phyloP scores from a whole-genome alignment of 2,329 filamentous ascomycete species.

The Lecanicillium sp. region DNA sequence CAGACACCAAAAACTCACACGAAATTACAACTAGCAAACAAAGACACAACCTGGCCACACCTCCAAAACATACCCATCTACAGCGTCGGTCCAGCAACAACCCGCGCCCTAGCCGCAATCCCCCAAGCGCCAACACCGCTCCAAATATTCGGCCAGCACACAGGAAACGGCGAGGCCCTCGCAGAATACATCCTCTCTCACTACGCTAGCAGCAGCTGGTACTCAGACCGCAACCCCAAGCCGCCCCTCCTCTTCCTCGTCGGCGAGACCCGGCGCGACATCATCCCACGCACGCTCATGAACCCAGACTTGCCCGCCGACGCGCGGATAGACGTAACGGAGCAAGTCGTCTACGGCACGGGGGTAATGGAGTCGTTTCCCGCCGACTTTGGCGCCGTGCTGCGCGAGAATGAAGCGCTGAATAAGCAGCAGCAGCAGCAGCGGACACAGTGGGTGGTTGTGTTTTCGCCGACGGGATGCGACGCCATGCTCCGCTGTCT shows the following conservation, averaged over 20 bases:
- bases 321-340: slow-evolving; percentile 58
- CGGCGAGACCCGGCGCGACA: slow-evolving; percentile 80
- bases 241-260: slow-evolving; percentile 76
- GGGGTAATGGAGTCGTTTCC: slow-evolving; percentile 74
- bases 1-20: too few species aligned
- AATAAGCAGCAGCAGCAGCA: too few species aligned
- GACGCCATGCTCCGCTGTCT: slow-evolving; percentile 50
- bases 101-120: slow-evolving; percentile 58
- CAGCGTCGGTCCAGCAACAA: slow-evolving; percentile 74
- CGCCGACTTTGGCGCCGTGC: slow-evolving; percentile 47
- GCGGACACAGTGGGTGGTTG: slow-evolving; percentile 59
- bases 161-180: slow-evolving; percentile 76
- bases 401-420: slow-evolving; percentile 34
- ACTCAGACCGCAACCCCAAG: slow-evolving; percentile 33
- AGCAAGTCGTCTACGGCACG: slow-evolving; percentile 81
- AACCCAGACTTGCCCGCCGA: slow-evolving; percentile 38
- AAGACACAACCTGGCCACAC: slow-evolving; percentile 35
- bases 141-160: slow-evolving; percentile 68
- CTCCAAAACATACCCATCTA: slow-evolving; percentile 57
- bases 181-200: slow-evolving; percentile 71
- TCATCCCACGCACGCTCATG: slow-evolving; percentile 78
- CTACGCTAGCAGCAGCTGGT: slow-evolving; percentile 54
- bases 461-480: slow-evolving; percentile 61
- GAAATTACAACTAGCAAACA: slow-evolving; percentile 1
- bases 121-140: slow-evolving; percentile 40